Base-by-base conservation (phyloP, 108 stramenopile genomes). In the Nitzschia inconspicua region DNA sequence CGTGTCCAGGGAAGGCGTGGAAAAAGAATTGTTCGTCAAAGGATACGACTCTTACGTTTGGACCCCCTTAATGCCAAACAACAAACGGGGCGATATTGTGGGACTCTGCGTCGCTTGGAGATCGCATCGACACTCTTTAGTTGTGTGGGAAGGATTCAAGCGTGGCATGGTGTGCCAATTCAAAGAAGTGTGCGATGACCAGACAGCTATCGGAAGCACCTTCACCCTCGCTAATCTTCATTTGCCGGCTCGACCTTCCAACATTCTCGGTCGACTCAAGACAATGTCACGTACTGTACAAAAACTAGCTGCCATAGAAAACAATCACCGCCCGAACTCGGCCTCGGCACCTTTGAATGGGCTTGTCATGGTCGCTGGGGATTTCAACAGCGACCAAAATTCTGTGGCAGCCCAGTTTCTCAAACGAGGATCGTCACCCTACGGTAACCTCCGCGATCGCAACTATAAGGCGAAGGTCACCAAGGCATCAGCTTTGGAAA, bases 21-120 rank as follows among this genome's bases (percentile, higher is more conserved):
- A 4, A 3, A 20, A 42, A 1, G n/a, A 3, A 34, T 13, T 1
- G 1, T 16, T 23, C 32, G 2, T 56, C 3, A 28, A 36, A n/a
- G 73, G 73, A 1, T 78, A 78, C 46, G 77, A 78, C 44, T 46
- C 42, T 5, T 64, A 49, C 50, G 53, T 73, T 22, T 78, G 71
- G 71, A 47, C 63, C 6, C 49, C 71, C 9, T 42, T 78, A 2
- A 35, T 62, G 44, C 66, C 66, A 2, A 56, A 58, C 36, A 44
- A 62, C 54, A 63, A 37, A 56, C 35, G 60, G 16, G 63, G 23
- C 0, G 71, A 78, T 19, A 28, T 55, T 4, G 77, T 78, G 20
- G 77, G 77, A 25, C 32, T 72, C 6, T 78, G 77, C 31, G 52
- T 78, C 28, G 77, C 77, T 24, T 78, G 77, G 77, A 61, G 72